Percentiles rank a stretch among this genome's conserved stretches.
These are phyloP conservation scores for Globisporangium nagaii DNA, from an alignment of 352 stramenopile species.

Conservation along the genomic window DNA sequence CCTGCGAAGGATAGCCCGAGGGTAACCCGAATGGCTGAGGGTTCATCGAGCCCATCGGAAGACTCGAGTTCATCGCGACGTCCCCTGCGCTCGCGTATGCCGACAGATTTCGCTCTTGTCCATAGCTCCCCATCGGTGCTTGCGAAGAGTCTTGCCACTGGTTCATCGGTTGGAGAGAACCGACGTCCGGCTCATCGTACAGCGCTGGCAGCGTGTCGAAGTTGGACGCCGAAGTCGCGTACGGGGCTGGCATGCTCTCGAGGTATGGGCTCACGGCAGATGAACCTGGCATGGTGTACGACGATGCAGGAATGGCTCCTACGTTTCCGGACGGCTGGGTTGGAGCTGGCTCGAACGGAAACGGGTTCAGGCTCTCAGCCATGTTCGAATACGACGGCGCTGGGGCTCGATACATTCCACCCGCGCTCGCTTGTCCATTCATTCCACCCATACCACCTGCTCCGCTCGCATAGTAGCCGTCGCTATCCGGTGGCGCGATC, in stretches of 20 bases:
- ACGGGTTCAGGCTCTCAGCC: constrained; percentile 20
- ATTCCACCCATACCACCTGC: background rate
- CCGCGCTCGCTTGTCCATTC: constrained; percentile 1
- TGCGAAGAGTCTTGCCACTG: constrained; percentile 17
- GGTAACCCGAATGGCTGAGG: constrained; percentile 5
- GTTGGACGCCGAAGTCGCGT: constrained; percentile 16
- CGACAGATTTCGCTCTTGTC: constrained; percentile 4
- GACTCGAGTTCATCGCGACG: background rate
- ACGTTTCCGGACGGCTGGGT: constrained; percentile 15
- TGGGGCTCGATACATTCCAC: constrained; percentile 2
- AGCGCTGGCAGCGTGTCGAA: constrained; percentile 23
- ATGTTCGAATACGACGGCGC: constrained; percentile 1
- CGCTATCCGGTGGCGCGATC: background rate
- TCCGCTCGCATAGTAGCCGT: constrained; percentile 4
- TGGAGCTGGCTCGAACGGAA: constrained; percentile 24
- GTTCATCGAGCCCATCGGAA: constrained; percentile 8
- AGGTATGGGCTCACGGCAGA: constrained; percentile 22
- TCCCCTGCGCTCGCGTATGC: constrained; percentile 5
- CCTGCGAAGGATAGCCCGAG: background rate
- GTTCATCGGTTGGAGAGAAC: constrained; percentile 6
- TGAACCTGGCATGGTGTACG: constrained; percentile 17
- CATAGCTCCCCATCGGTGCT: constrained; percentile 8
- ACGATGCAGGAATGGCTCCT: constrained; percentile 7
- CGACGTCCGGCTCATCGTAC: constrained; percentile 14
- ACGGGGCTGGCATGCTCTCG: constrained; percentile 20